Evolutionary conservation across 2,329 filamentous ascomycete genomes (phyloP), one percentile per base, ranked within the genome.

Genomic region (Xylariaceae sp.): DNA sequence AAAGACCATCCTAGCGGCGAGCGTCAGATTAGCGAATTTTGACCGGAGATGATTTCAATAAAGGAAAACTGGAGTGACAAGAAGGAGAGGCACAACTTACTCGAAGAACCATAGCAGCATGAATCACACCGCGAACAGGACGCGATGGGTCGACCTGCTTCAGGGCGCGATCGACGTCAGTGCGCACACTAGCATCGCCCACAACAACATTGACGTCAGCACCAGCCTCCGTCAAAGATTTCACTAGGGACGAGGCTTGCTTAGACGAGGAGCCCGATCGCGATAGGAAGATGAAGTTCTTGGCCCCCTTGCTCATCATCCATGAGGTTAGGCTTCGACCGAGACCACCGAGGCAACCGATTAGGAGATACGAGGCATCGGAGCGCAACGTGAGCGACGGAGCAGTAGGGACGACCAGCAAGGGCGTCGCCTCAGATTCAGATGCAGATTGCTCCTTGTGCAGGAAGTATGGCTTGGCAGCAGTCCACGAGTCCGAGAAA

Each of bases 21-120:
- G 20, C 6, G 18, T 46, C 8, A 32, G 42, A 16, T 20, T 18
- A 33, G 16, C 9, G 16, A 20, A 39, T 23, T 10, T 3, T 37
- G 18, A 21, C 13, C 21, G 39, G 11, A 5, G 39, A 6, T n/a
- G 13, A 41, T 44, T n/a, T n/a, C n/a, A n/a, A n/a, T n/a, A n/a
- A n/a, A n/a, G n/a, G n/a, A n/a, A n/a, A n/a, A n/a, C n/a, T n/a
- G n/a, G n/a, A n/a, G n/a, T n/a, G n/a, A n/a, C n/a, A n/a, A n/a
- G n/a, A n/a, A n/a, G n/a, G n/a, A n/a, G n/a, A n/a, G n/a, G n/a
- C n/a, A n/a, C n/a, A n/a, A 44, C 48, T 27, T 29, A 51, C 48
- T 9, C 47, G 35, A 5, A 42, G 43, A 2, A 64, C 62, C 60
- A 64, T 64, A 4, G 62, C 62, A 18, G 39, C 39, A 20, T 42